Conservation (phyloP, 768 basidiomycete species). For the Suillus brevipes region DNA sequence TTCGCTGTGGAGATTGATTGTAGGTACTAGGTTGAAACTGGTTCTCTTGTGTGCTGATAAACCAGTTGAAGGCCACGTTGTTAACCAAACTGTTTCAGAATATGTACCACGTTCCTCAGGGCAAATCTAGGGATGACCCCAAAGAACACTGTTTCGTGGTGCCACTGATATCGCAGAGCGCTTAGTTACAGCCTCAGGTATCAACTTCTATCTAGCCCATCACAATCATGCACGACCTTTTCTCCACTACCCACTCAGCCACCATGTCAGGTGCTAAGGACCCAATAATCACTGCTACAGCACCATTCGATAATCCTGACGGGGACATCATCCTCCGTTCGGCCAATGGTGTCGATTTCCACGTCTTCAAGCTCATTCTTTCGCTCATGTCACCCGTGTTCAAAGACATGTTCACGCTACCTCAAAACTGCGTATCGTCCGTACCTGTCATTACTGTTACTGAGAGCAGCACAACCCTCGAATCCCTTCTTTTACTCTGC, state of each 20-base stretch:
- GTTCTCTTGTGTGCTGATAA: slow-evolving; percentile 10
- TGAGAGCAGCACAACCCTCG: slow-evolving; percentile 21
- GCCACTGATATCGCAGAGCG: background rate
- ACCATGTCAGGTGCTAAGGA: background rate
- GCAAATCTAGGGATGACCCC: background rate
- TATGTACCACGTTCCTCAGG: background rate
- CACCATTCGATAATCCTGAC: slow-evolving; percentile 13
- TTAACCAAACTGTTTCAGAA: background rate
- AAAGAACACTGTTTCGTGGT: background rate
- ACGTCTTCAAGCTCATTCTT: slow-evolving; percentile 34
- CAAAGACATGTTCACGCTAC: slow-evolving; percentile 46
- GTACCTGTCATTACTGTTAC: slow-evolving; percentile 11
- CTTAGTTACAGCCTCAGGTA: background rate
- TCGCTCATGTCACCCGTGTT: slow-evolving; percentile 53
- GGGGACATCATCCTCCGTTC: slow-evolving; percentile 19
- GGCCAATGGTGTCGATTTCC: slow-evolving; percentile 11
- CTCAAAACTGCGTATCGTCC: slow-evolving; percentile 19
- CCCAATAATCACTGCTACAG: slow-evolving; percentile 2
- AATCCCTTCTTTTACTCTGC: slow-evolving; percentile 39
- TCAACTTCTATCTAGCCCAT: background rate
- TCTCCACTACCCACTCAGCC: no score
- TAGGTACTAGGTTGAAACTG: slow-evolving; percentile 8
- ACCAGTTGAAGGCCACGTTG: no score
- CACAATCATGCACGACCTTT: no score
- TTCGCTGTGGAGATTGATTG: slow-evolving; percentile 30